Conservation (phyloP, 345 rosid genomes). For the Eucalyptus marginata region DNA sequence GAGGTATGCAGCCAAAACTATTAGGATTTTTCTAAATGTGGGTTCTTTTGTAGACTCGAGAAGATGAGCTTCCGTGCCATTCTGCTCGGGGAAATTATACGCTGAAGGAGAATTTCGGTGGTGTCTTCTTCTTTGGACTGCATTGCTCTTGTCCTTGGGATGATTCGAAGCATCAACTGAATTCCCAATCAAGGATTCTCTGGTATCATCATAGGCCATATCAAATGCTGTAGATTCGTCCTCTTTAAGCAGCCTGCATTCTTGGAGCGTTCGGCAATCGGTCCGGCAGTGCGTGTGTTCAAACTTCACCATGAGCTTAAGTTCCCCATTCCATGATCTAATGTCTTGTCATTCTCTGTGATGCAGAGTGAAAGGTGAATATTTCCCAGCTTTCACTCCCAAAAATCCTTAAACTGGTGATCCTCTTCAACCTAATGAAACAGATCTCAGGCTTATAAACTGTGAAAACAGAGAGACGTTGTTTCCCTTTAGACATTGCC, state of each 20-base stretch:
- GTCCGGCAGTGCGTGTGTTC: background rate
- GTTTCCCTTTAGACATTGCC: background rate
- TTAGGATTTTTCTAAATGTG: constrained; percentile 3
- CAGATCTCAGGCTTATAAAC: background rate
- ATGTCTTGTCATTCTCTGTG: background rate
- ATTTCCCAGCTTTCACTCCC: background rate
- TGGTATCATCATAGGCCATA: constrained; percentile 23
- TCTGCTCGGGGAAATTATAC: background rate
- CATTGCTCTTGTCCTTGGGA: background rate
- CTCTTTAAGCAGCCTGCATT: background rate
- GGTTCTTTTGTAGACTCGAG: background rate
- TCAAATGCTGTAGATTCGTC: background rate
- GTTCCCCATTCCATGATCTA: background rate
- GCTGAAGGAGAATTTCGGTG: background rate
- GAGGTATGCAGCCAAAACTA: constrained; percentile 15
- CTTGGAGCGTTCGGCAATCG: background rate
- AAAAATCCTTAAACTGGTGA: background rate
- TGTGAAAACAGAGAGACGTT: background rate
- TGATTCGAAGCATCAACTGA: background rate
- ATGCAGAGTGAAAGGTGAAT: background rate
- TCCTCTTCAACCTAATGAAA: background rate
- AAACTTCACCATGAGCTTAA: background rate
- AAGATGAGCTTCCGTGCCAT: background rate
- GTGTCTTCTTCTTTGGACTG: constrained; percentile 15
- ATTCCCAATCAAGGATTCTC: constrained; percentile 16